phyloP scores from a whole-genome alignment of 352 stramenopile genomes.

The Phytophthora pinifolia region DNA sequence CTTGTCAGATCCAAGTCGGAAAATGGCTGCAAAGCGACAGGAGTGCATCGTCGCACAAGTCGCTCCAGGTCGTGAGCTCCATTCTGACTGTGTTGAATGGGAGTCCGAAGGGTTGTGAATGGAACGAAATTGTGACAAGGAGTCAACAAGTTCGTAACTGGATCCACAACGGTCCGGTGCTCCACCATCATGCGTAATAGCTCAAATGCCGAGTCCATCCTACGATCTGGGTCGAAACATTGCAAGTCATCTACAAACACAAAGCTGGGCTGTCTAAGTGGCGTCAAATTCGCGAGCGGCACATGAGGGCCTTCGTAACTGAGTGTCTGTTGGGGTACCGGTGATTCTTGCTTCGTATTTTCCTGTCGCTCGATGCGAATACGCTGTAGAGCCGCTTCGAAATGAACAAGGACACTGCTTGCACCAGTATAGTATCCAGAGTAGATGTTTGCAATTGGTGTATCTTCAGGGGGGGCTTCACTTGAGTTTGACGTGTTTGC shows the following conservation, averaged over 20 bases:
- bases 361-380: slow-evolving; percentile 15
- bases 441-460: slow-evolving; percentile 6
- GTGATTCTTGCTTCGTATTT: background rate
- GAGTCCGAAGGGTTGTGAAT: slow-evolving; percentile 32
- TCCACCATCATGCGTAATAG: slow-evolving; percentile 49
- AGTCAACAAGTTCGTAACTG: slow-evolving; percentile 30
- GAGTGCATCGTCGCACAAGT: slow-evolving; percentile 36
- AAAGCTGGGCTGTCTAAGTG: background rate
- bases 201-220: slow-evolving; percentile 43
- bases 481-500: background rate
- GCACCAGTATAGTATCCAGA: slow-evolving; percentile 21
- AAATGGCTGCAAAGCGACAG: slow-evolving; percentile 30
- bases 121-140: slow-evolving; percentile 29
- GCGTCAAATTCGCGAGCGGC: no score
- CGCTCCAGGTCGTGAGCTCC: slow-evolving; percentile 21
- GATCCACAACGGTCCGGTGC: slow-evolving; percentile 43
- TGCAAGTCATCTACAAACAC: slow-evolving; percentile 74
- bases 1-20: slow-evolving; percentile 50
- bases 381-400: slow-evolving; percentile 22
- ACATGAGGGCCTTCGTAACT: background rate
- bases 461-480: slow-evolving; percentile 1
- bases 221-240: slow-evolving; percentile 21
- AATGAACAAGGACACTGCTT: slow-evolving; percentile 17
- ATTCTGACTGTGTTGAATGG: background rate
- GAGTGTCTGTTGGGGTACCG: background rate